These are phyloP conservation scores for Prunus mume DNA, from an alignment of 306 rosid species.

Conservation along the genomic window DNA sequence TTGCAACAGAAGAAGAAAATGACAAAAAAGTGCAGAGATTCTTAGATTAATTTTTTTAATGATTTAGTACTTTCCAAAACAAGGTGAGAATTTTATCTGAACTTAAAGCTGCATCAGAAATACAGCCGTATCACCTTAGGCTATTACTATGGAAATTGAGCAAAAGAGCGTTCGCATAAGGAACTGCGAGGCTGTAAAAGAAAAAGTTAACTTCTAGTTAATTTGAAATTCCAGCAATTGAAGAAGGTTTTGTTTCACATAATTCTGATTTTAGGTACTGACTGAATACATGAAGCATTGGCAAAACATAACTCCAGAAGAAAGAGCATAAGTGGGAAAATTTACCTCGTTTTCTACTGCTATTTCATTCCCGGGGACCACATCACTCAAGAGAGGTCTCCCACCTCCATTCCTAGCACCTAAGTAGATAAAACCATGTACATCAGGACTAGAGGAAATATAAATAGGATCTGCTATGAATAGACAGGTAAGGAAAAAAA, in stretches of 20 bases:
- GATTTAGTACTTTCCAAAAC: not conserved
- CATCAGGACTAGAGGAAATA: conserved; percentile 8
- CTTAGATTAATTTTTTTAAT: not conserved
- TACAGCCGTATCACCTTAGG: not conserved
- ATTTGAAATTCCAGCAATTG: not conserved
- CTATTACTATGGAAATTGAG: not conserved
- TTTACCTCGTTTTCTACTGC: conserved; percentile 48
- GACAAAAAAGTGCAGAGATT: not conserved
- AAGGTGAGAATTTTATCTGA: not conserved
- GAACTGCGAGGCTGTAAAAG: not conserved
- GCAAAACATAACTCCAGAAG: conserved; percentile 8
- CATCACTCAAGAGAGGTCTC: conserved; percentile 25
- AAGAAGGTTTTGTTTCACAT: conserved; percentile 1
- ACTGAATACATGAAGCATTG: not conserved
- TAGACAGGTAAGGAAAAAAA: conserved; percentile 4
- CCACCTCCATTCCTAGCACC: conserved; percentile 38
- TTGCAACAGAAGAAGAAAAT: not conserved
- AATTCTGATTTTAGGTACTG: conserved; percentile 7
- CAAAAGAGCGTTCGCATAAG: not conserved
- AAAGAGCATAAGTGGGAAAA: not conserved
- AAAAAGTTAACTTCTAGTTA: not conserved
- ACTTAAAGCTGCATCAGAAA: not conserved
- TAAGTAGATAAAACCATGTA: conserved; percentile 23
- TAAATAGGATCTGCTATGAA: conserved; percentile 9
- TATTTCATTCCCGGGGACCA: conserved; percentile 24